These are phyloP conservation scores for Tulasnella sp. DNA, from an alignment of 768 basidiomycete genomes.

Conservation along the genomic window DNA sequence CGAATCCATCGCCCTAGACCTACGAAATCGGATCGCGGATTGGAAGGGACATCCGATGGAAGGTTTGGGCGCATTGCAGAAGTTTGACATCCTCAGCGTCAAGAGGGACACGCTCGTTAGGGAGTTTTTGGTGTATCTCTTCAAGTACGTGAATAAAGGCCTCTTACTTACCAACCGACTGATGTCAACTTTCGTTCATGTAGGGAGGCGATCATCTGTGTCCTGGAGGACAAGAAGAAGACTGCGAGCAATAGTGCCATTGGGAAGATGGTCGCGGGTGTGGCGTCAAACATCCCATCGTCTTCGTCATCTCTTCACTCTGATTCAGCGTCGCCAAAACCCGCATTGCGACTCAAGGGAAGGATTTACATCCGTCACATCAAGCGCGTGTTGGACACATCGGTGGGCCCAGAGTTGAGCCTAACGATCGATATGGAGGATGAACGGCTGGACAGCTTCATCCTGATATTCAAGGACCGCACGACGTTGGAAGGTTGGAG, in stretches of 20 bases:
- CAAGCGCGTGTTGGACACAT: constrained; percentile 72
- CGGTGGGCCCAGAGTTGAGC: constrained; percentile 66
- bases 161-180: not conserved
- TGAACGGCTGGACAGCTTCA: constrained; percentile 84
- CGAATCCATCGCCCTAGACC: constrained; percentile 72
- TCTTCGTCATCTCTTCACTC: constrained; percentile 21
- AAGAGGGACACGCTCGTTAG: constrained; percentile 80
- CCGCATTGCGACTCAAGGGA: constrained; percentile 83
- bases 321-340: constrained; percentile 29
- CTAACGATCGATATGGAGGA: constrained; percentile 98
- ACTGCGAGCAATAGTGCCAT: constrained; percentile 33
- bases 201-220: constrained; percentile 87
- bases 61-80: constrained; percentile 67
- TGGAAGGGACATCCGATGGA: constrained; percentile 95
- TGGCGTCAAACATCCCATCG: constrained; percentile 28
- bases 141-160: constrained; percentile 35
- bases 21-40: constrained; percentile 81
- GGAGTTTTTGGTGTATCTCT: constrained; percentile 94
- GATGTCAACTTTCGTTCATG: not conserved
- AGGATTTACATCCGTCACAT: constrained; percentile 94
- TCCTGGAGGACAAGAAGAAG: constrained; percentile 90
- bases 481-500: constrained; percentile 85
- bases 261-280: constrained; percentile 44
- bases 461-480: constrained; percentile 84
- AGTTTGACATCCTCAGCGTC: constrained; percentile 86